Conservation (phyloP, 129 eudicot genomes). For the Helianthus tuberosus region DNA sequence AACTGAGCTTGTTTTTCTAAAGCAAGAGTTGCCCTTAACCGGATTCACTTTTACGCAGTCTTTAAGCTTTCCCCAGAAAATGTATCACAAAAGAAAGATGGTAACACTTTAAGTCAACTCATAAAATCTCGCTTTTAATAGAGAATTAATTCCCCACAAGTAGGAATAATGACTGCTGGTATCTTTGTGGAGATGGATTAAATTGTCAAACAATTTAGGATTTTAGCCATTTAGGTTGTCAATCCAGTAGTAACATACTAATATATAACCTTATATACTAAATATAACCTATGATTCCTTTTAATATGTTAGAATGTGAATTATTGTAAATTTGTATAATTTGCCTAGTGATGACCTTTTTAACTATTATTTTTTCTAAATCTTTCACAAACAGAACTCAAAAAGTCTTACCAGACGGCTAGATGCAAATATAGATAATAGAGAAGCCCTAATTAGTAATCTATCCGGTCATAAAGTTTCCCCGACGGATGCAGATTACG, state of each 20-base stretch:
- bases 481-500: not conserved
- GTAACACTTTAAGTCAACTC: not conserved
- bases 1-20: not conserved
- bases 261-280: no score
- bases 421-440: no score
- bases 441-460: not conserved
- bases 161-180: no score
- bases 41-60: not conserved
- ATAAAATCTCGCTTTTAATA: not conserved
- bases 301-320: not conserved
- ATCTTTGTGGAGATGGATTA: not conserved
- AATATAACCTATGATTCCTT: no score
- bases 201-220: not conserved
- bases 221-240: not conserved
- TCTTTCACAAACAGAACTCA: not conserved
- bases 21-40: not conserved
- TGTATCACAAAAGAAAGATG: not conserved
- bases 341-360: not conserved
- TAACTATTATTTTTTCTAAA: not conserved
- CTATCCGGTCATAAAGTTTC: not conserved
- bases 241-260: no score
- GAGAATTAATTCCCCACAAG: not conserved
- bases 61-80: not conserved
- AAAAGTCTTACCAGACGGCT: no score
- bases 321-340: not conserved